Evolutionary conservation across 306 rosid species (phyloP), one percentile per base, ranked within the genome.

Genomic region (Dalbergia oliveri): DNA sequence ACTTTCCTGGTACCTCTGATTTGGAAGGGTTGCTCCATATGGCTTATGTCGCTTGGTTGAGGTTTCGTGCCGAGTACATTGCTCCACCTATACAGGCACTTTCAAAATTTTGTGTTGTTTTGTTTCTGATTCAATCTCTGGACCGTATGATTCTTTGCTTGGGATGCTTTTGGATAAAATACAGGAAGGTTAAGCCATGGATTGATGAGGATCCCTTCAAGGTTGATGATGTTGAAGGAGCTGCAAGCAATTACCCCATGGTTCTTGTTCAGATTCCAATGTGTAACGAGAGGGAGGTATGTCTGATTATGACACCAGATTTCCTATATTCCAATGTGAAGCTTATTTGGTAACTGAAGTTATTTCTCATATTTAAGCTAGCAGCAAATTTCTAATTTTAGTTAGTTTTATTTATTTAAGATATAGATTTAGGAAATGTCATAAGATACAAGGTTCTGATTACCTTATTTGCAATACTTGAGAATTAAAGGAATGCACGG

Each of bases 271-370:
- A 94, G 86, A 91, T 94, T 81, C 98, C 97, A 39, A 94, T 94
- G 97, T 92, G 98, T 83, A 94, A 94, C 31, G 97, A 94, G 88
- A 90, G 67, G 65, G 98, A 94, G 98, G 98, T 94, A 91, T 26
- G 31, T 26, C 1, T 26, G 31, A 26, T 26, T 26, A 26, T 77
- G 47, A 15, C 44, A 62, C 74, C 77, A 60, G 74, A 39, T 21
- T 57, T 67, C 9, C 11, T 51, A 10, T 4, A 67, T 65, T 77
- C 56, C 35, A 2, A 58, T 26, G 58, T 63, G 16, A 74, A 37
- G 31, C 12, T 72, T 33, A 44, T 35, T 56, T 23, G 61, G 8
- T 69, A 69, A 68, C 68, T 69, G 39, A 41, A 49, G 77, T 45
- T 75, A 21, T 69, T 53, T 33, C 68, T 47, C 34, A 33, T 51